Evolutionary conservation across 2,329 filamentous ascomycete genomes (phyloP).

Genomic region (Alternaria alternata): DNA sequence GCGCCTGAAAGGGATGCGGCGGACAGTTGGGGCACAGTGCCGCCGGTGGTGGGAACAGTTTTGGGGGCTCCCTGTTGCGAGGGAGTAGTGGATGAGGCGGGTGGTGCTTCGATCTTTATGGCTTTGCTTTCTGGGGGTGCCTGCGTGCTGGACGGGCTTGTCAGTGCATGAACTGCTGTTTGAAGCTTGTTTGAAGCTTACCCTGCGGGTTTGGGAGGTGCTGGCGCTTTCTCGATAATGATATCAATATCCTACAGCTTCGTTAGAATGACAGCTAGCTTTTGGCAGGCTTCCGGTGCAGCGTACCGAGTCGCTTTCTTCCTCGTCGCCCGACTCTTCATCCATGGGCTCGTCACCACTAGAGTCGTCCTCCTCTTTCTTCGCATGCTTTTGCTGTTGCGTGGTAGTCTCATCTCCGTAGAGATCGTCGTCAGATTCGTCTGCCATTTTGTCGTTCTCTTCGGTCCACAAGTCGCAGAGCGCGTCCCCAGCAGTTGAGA

Average conservation of each 20-base stretch:
- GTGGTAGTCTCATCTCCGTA: conserved; percentile 51
- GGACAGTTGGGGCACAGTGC: conserved; percentile 34
- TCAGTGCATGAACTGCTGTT: conserved; percentile 19
- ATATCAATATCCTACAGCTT: conserved; percentile 60
- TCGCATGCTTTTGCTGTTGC: conserved; percentile 33
- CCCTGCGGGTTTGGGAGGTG: conserved; percentile 49
- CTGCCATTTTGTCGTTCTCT: conserved; percentile 53
- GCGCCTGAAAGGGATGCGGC: conserved; percentile 38
- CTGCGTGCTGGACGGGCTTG: conserved; percentile 24
- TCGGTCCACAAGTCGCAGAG: neutral
- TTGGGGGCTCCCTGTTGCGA: conserved; percentile 17
- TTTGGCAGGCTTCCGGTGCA: conserved; percentile 17
- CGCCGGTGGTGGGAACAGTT: conserved; percentile 12
- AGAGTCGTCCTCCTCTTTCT: conserved; percentile 41
- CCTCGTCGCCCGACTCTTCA: conserved; percentile 56
- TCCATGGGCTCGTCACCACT: conserved; percentile 57
- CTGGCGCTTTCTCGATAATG: conserved; percentile 58
- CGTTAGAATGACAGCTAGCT: conserved; percentile 26
- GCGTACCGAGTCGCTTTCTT: conserved; percentile 55
- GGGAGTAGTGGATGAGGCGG: conserved; percentile 31
- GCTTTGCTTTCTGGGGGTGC: conserved; percentile 46
- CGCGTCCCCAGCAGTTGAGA: too few species aligned
- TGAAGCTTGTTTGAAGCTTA: conserved; percentile 20
- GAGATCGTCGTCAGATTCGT: conserved; percentile 63
- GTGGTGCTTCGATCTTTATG: conserved; percentile 49